These are phyloP conservation scores for Suillus subalutaceus DNA, from an alignment of 768 basidiomycete genomes.

Conservation along the genomic window DNA sequence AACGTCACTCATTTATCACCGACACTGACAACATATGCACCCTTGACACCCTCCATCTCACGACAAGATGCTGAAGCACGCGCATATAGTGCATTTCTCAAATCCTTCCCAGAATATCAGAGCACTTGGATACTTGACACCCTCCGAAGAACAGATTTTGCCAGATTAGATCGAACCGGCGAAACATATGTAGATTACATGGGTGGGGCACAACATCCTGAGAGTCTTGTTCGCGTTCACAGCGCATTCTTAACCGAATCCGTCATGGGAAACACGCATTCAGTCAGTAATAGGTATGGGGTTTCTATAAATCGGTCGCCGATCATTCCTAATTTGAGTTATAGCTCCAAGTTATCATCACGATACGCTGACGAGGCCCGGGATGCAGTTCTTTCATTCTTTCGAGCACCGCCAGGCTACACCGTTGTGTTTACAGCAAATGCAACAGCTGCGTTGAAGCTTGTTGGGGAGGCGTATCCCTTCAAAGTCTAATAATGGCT, in stretches of 20 bases:
- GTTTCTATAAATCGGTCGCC: background rate
- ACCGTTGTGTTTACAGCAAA: conserved; percentile 84
- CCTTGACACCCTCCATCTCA: conserved; percentile 23
- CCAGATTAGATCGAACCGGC: conserved; percentile 57
- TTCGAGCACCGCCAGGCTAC: conserved; percentile 74
- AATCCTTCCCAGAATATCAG: conserved; percentile 55
- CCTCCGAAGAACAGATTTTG: conserved; percentile 64
- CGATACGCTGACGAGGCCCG: conserved; percentile 71
- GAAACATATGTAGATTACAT: conserved; percentile 88
- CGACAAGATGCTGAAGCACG: conserved; percentile 39
- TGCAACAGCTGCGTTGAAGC: conserved; percentile 76
- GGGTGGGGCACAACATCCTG: conserved; percentile 82
- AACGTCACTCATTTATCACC: conserved; percentile 13
- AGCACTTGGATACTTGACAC: conserved; percentile 73
- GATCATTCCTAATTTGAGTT: background rate
- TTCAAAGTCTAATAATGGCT: conserved; percentile 59
- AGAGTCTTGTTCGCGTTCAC: conserved; percentile 73
- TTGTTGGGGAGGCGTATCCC: conserved; percentile 81
- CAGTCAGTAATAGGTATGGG: conserved; percentile 74
- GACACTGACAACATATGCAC: conserved; percentile 28
- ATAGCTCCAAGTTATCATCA: conserved; percentile 72
- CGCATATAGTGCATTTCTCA: conserved; percentile 54
- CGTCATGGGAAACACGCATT: conserved; percentile 85
- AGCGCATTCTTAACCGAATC: conserved; percentile 65
- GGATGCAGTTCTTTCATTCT: conserved; percentile 72